Base-by-base conservation (phyloP, 768 basidiomycete genomes). In the Suillus bovinus region DNA sequence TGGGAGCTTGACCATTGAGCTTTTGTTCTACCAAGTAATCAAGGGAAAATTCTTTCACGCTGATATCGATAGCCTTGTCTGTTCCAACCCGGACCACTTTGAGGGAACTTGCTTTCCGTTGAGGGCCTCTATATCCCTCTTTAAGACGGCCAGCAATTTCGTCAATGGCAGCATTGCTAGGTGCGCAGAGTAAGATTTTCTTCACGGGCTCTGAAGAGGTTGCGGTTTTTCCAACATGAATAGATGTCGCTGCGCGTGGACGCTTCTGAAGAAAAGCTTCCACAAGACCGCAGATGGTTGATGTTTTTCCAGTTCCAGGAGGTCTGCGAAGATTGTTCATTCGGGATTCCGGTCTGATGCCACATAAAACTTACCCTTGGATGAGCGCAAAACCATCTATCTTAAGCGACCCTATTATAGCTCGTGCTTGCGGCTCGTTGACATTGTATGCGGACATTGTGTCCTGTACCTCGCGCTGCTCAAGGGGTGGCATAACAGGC, bases 301-400 rank as follows among this genome's bases (percentile, higher is more conserved):
- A 96, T 10, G 97, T 99, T 78, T 99, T 99, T 14, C 97, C 97
- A 0, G 97, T 99, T 60, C 97, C 97, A 2, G 97, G 97, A 39
- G 97, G 97, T 27, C 96, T 96, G 65, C 31, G 56, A 22, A 31
- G 57, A 55, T 9, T 65, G 5, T 59, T 46, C 11, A 47, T 31
- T 54, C 47, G 47, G 50, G 31, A 20, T 34, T 61, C 44, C 36
- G 60, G 11, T 50, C 8, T 14, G 38, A 61, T 42, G 36, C 31
- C 10, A 22, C 10, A 41, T 16, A 24, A 66, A n/a, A 67, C 80
- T 60, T 70, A 96, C 96, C 97, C 97, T 83, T 99, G 97, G 60
- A 99, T 95, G 34, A 99, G 80, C 0, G 87, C 84, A 71, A 99
- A 97, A 0, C 96, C 97, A 14, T 85, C 73, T 0, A 82, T 82